Evolutionary conservation across 1,139 yeast species (phyloP), one percentile per base, ranked within the genome.

Genomic region (Kodamaea sp.): DNA sequence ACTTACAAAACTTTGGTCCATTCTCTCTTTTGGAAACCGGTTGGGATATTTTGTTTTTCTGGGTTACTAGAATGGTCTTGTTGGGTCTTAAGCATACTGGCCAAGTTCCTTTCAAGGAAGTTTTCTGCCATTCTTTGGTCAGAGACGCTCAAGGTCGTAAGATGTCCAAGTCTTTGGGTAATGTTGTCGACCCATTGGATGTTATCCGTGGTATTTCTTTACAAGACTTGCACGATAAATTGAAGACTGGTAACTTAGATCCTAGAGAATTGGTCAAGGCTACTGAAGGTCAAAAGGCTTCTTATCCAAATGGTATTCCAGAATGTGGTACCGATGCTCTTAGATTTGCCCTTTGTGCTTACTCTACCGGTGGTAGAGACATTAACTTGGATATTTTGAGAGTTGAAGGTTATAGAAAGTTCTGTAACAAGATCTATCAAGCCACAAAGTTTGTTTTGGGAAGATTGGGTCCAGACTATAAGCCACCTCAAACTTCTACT

Each of bases 61-160:
- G 98, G 98, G 97, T 92, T 43, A 79, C 94, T 33, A 82, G 98
- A 70, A 92, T 92, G 98, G 84, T 92, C 49, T 78, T 92, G 72
- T 71, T 92, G 58, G 94, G 97, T 45, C 63, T 88, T 55, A 89
- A 90, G 67, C 75, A 92, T 63, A 87, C 96, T 27, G 97, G 97
- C 37, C 73, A 83, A 44, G 78, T 88, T 47, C 98, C 98, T 45
- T 92, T 92, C 75, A 84, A 79, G 55, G 97, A 92, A 67, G 97
- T 92, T 23, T 92, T 89, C 79, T 92, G 98, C 66, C 98, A 92
- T 64, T 90, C 98, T 15, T 82, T 92, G 63, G 97, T 92, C 36
- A 89, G 98, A 70, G 98, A 92, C 67, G 96, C 98, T 40, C 98
- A 92, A 67, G 98, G 98, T 51, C 84, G 98, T 66, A 92, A 92